Percentiles rank a stretch among this genome's conserved stretches.
Conservation (phyloP, 805 yeast genomes). For the Saturnispora bothae region DNA sequence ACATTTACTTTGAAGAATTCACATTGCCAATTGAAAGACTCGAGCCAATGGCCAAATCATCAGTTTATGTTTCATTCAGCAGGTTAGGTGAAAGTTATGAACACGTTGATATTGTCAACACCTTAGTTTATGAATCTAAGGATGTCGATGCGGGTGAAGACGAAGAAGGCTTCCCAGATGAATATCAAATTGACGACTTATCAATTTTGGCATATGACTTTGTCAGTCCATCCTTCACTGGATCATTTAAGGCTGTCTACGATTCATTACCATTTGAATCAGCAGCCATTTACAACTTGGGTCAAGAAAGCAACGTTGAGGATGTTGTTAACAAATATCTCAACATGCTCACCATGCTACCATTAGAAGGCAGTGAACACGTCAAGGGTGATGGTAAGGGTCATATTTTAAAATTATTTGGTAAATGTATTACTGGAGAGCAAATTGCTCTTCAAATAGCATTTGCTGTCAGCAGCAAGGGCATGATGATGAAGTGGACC, state of each 20-base stretch:
- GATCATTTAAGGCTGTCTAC: slow-evolving; percentile 62
- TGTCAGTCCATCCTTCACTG: slow-evolving; percentile 64
- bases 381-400: slow-evolving; percentile 44
- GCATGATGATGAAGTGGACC: slow-evolving; percentile 45
- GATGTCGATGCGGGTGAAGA: slow-evolving; percentile 66
- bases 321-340: slow-evolving; percentile 50
- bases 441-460: slow-evolving; percentile 42
- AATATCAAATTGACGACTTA: slow-evolving; percentile 80
- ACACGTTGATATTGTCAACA: slow-evolving; percentile 44
- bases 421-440: slow-evolving; percentile 52
- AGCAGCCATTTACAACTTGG: slow-evolving; percentile 57
- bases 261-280: slow-evolving; percentile 61
- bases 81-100: slow-evolving; percentile 37
- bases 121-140: slow-evolving; percentile 62
- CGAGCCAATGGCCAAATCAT: slow-evolving; percentile 59
- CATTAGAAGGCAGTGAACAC: slow-evolving; percentile 64
- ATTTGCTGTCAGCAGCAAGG: slow-evolving; percentile 39
- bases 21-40: slow-evolving; percentile 65
- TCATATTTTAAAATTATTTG: slow-evolving; percentile 74
- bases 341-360: slow-evolving; percentile 47
- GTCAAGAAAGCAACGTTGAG: slow-evolving; percentile 31
- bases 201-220: slow-evolving; percentile 73
- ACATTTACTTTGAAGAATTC: slow-evolving; percentile 55
- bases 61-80: slow-evolving; percentile 66
- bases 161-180: slow-evolving; percentile 86